phyloP scores from a whole-genome alignment of 1,284 basidiomycete genomes.

The Puccinia hordei region DNA sequence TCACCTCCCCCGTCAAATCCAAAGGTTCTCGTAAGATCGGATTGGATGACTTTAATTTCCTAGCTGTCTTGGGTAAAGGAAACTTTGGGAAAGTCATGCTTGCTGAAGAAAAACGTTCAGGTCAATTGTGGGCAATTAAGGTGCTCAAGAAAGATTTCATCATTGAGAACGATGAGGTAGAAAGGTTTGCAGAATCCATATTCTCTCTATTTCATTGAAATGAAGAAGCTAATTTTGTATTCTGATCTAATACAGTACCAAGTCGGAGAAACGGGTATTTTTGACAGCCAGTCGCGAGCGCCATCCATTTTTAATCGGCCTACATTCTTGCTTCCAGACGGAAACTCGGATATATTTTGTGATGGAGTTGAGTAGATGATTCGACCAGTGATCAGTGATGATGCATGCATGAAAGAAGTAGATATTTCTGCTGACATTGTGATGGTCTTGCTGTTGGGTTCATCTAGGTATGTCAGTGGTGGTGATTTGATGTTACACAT shows the following conservation, averaged over 20 bases:
- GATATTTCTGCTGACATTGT: neutral
- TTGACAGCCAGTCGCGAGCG: slow-evolving; percentile 91
- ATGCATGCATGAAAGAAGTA: neutral
- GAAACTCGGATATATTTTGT: slow-evolving; percentile 91
- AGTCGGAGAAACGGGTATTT: slow-evolving; percentile 98
- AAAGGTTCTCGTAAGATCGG: slow-evolving; percentile 77
- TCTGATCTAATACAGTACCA: slow-evolving; percentile 69
- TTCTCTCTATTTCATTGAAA: slow-evolving; percentile 10
- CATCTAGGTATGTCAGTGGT: slow-evolving; percentile 65
- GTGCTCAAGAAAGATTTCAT: slow-evolving; percentile 99
- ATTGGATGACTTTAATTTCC: slow-evolving; percentile 98
- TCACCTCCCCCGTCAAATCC: slow-evolving; percentile 45
- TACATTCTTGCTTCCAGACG: slow-evolving; percentile 99
- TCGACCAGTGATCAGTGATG: neutral
- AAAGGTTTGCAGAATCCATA: slow-evolving; percentile 69
- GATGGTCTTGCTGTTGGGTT: neutral
- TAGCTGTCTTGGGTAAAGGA: slow-evolving; percentile 96
- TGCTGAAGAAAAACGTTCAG: slow-evolving; percentile 93
- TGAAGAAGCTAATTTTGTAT: neutral
- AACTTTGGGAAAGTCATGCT: slow-evolving; percentile 99
- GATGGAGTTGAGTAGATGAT: slow-evolving; percentile 65
- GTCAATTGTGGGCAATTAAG: slow-evolving; percentile 94
- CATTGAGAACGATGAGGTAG: slow-evolving; percentile 99
- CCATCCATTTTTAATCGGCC: slow-evolving; percentile 93
- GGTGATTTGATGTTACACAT: slow-evolving; percentile 81